Evolutionary conservation across 306 rosid species (phyloP).

Genomic region (Datisca glomerata): DNA sequence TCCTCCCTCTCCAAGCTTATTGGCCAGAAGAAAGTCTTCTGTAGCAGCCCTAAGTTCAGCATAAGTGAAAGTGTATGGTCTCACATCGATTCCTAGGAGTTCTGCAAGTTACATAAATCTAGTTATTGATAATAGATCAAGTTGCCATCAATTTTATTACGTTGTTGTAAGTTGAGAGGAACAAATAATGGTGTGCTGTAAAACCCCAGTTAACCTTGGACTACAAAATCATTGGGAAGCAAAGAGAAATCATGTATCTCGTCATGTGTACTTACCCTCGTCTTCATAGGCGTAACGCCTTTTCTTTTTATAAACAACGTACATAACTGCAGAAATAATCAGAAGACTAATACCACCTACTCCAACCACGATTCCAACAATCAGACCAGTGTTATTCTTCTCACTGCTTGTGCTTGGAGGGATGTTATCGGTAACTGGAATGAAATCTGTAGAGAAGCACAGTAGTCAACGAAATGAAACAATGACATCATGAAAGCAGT

Average conservation of each 20-base stretch:
- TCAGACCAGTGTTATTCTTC: slow-evolving; percentile 34
- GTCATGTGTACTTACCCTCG: slow-evolving; percentile 34
- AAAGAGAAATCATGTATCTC: background rate
- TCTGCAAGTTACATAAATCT: slow-evolving; percentile 32
- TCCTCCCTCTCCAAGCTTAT: slow-evolving; percentile 84
- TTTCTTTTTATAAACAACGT: slow-evolving; percentile 31
- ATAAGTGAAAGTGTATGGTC: slow-evolving; percentile 57
- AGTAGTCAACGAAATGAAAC: slow-evolving; percentile 9
- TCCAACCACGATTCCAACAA: slow-evolving; percentile 56
- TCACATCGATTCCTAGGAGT: slow-evolving; percentile 48
- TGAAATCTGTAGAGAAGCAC: slow-evolving; percentile 36
- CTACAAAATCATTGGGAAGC: background rate
- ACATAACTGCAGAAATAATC: slow-evolving; percentile 18
- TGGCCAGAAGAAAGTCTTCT: slow-evolving; percentile 36
- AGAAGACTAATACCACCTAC: slow-evolving; percentile 32
- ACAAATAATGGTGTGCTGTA: background rate
- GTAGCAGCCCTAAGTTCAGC: slow-evolving; percentile 54
- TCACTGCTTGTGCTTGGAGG: slow-evolving; percentile 37
- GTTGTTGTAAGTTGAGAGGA: background rate
- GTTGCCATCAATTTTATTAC: background rate
- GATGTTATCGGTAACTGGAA: slow-evolving; percentile 37
- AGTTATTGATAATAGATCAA: background rate
- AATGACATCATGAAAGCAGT: background rate
- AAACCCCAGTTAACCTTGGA: background rate
- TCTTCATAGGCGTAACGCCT: slow-evolving; percentile 13